Evolutionary conservation across 2,329 filamentous ascomycete genomes (phyloP), one percentile per base, ranked within the genome.

Genomic region (Neonectria magnoliae): DNA sequence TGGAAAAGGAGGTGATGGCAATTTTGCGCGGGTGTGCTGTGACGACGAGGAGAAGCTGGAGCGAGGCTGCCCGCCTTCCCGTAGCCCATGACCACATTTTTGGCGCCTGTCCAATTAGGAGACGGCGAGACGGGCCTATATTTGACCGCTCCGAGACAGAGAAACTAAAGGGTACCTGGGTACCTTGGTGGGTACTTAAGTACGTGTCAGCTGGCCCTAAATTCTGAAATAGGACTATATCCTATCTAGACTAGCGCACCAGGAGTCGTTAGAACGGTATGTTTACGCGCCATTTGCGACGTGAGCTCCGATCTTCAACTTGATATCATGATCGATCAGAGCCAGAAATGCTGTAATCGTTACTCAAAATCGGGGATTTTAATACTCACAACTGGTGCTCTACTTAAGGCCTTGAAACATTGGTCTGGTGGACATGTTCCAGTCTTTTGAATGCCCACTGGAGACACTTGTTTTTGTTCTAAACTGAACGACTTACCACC

Each of bases 1-100:
- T 56, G 48, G 38, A 64, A 52, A 61, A 50, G 60, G 53, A 45
- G 44, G 22, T 10, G 56, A 51, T 62, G 62, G 54, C 57, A 71
- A 74, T 70, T 74, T 74, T 73, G 64, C 59, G 60, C 54, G 64
- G 58, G 48, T 65, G 70, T 67, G 65, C 70, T 69, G 71, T 65
- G 57, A 67, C 68, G 65, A 65, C 67, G 69, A 69, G 68, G 68
- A 71, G 71, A 69, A 68, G 68, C 67, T 71, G 69, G 65, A 75
- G 67, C 71, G 70, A 75, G 73, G 71, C 73, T 75, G 73, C 73
- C 73, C 73, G 71, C 73, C 73, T 71, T 73, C 66, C 69, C 64
- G 64, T 69, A 64, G 68, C 71, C 70, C 73, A 76, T 75, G 73
- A 76, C 71, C 68, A 75, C 73, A 75, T 74, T 71, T 73, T 64